Evolutionary conservation across 306 rosid species (phyloP), one percentile per base, ranked within the genome.

Genomic region (Hylodesmum podocarpum): DNA sequence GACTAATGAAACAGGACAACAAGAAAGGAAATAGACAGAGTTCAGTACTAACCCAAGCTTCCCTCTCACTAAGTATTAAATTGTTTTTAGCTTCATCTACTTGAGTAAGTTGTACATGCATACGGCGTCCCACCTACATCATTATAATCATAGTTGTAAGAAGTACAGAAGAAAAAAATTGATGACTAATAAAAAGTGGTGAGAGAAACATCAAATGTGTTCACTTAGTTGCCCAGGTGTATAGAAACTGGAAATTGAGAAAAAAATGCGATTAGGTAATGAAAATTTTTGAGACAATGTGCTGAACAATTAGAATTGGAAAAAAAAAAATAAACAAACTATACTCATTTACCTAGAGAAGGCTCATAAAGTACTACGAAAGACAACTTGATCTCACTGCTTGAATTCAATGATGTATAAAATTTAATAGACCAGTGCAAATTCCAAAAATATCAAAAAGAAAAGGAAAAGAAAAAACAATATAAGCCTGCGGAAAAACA

Each of bases 41-140:
- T 49, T 46, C 51, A 65, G 77, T 83, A 87, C 96, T 73, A 53
- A 93, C 97, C 97, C 97, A 93, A 41, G 97, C 94, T 83, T 86
- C 87, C 85, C 80, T 89, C 84, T 93, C 91, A 76, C 96, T 90
- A 58, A 90, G 85, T 83, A 90, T 84, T 80, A 93, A 85, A 77
- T 83, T 94, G 78, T 83, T 89, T 72, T 79, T 83, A 75, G 74
- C 82, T 84, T 90, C 96, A 28, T 89, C 91, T 37, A 85, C 81
- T 57, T 89, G 91, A 59, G 83, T 81, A 75, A 93, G 80, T 81
- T 50, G 85, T 75, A 88, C 96, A 70, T 67, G 22, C 79, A 88
- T 80, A 44, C 16, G 73, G 15, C 88, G 75, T 34, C 97, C 97
- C 81, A 93, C 90, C 97, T 93, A 66, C 64, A 82, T 29, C 72